Base-by-base conservation (phyloP, 495 filamentous ascomycete genomes). In the Friedmanniomyces simplex region DNA sequence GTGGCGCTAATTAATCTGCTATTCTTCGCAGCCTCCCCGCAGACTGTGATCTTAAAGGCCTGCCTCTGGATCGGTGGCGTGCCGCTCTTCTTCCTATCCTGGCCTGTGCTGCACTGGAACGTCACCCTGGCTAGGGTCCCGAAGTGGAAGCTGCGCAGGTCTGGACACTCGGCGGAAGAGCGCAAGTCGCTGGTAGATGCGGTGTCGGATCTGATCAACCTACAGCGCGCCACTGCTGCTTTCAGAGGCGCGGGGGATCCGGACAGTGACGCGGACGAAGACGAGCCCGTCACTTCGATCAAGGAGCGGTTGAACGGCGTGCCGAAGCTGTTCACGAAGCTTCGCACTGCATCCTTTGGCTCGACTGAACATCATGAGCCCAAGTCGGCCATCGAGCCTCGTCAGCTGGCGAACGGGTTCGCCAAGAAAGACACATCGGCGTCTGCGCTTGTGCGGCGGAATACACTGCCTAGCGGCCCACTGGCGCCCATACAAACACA, bases 41-140 rank as follows among this genome's bases (percentile, higher is more conserved):
- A 97, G 71, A 82, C 82, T 7, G 73, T 86, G 30, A 94, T 97
- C 47, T 71, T 97, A 6, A 86, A 87, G 68, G 79, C 83, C 10
- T 66, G 96, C 28, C 74, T 97, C 7, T 97, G 93, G 91, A 77
- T 88, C 36, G 94, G 94, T 25, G 90, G 91, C 26, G 68, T 96
- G 48, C 78, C 79, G 50, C 63, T 95, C 18, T 83, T 95, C 49
- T 72, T 89, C 20, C 74, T 79, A 14, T 95, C 87, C 67, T 76
- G 78, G 39, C 80, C 84, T 48, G 78, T 91, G 16, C 81, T 97
- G n/a, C 80, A 76, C 67, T 96, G 88, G 88, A 88, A 85, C 36
- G 84, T 96, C 16, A 76, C 84, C 50, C 72, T 98, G 42, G 90
- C 91, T 18, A 76, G 94, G 41, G 87, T 98, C 36, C 93, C 93